Evolutionary conservation across 306 rosid genomes (phyloP).

Genomic region (Erythrophleum fordii): DNA sequence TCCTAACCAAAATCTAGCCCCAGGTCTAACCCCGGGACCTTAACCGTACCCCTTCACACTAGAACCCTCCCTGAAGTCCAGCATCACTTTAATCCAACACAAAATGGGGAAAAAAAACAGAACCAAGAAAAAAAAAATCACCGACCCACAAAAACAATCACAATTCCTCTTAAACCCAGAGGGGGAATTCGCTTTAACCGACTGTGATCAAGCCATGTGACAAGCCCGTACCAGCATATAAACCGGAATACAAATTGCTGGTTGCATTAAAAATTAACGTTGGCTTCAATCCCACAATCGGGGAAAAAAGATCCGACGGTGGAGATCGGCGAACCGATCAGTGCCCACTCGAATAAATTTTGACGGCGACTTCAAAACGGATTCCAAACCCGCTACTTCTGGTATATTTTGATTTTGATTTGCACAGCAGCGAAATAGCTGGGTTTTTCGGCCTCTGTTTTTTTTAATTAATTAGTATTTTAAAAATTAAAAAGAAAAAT

Average conservation of each 20-base stretch:
- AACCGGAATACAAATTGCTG: slow-evolving; percentile 44
- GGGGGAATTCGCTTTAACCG: slow-evolving; percentile 42
- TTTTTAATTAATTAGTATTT: neutral
- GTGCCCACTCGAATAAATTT: slow-evolving; percentile 42
- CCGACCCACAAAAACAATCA: slow-evolving; percentile 48
- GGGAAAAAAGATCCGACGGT: slow-evolving; percentile 32
- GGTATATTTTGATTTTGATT: slow-evolving; percentile 31
- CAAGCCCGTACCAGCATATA: slow-evolving; percentile 42
- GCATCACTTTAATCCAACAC: slow-evolving; percentile 58
- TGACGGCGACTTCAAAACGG: slow-evolving; percentile 56
- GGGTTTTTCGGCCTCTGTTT: slow-evolving; percentile 24
- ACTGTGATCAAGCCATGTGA: slow-evolving; percentile 37
- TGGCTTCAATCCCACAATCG: slow-evolving; percentile 34
- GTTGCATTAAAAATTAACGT: slow-evolving; percentile 35
- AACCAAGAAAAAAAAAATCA: slow-evolving; percentile 21
- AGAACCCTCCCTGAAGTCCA: slow-evolving; percentile 74
- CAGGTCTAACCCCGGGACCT: slow-evolving; percentile 50
- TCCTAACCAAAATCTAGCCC: slow-evolving; percentile 45
- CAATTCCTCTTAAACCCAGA: slow-evolving; percentile 52
- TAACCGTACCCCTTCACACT: slow-evolving; percentile 50
- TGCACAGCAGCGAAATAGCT: slow-evolving; percentile 30
- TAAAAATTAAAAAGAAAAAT: too few relatives aligned
- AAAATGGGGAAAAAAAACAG: neutral
- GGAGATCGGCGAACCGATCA: slow-evolving; percentile 50
- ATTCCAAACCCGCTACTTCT: slow-evolving; percentile 47